Percentiles rank a stretch among this genome's conserved stretches.
phyloP scores from a whole-genome alignment of 75 land plant genomes.

The Cunninghamia lanceolata region DNA sequence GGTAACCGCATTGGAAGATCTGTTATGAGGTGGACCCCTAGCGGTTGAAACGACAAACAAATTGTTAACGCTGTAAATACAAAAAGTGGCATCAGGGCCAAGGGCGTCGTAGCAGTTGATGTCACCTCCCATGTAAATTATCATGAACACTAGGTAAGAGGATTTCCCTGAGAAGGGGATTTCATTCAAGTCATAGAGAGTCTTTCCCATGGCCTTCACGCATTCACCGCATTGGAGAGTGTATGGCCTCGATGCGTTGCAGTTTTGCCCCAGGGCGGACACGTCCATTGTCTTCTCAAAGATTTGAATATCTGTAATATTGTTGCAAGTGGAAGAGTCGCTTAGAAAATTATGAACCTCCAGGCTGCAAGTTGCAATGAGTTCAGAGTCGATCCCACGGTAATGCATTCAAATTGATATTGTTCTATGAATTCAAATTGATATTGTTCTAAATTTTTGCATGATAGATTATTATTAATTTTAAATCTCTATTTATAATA shows the following conservation, averaged over 20 bases:
- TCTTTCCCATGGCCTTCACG: not conserved
- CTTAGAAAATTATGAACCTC: not conserved
- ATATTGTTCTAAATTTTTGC: too few relatives aligned
- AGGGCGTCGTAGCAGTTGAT: too few relatives aligned
- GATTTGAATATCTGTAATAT: not conserved
- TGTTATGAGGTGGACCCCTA: not conserved
- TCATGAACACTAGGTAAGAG: not conserved
- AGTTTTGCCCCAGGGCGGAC: not conserved
- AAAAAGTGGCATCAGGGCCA: too few relatives aligned
- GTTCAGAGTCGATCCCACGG: not conserved
- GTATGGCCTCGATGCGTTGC: not conserved
- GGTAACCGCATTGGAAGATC: not conserved
- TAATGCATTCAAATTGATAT: too few relatives aligned
- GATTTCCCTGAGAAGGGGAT: not conserved
- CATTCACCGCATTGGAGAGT: not conserved
- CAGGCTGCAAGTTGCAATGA: not conserved
- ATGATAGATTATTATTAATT: too few relatives aligned
- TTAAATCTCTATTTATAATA: too few relatives aligned
- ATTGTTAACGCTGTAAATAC: not conserved
- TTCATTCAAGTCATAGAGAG: not conserved
- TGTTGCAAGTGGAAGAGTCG: not conserved
- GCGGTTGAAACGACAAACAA: not conserved
- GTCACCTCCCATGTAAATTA: not conserved
- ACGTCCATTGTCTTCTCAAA: not conserved
- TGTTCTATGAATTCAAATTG: too few relatives aligned